Base-by-base conservation (phyloP, 2,329 filamentous ascomycete species). In the Talaromyces pinophilus region DNA sequence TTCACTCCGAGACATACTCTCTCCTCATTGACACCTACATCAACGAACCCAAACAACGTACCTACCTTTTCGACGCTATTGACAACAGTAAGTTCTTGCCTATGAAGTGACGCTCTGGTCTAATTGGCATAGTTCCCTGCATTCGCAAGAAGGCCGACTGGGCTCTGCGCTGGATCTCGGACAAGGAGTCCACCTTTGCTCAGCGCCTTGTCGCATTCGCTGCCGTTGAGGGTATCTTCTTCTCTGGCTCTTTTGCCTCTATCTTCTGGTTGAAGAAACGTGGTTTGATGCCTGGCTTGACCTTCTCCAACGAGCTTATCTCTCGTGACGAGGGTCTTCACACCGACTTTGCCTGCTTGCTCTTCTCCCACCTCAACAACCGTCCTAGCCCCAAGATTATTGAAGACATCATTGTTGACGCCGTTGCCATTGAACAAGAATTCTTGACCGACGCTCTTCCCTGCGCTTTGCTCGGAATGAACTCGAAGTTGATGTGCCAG, bases 251-350 rank as follows among this genome's bases (percentile, higher is more conserved):
- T 28, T 99, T 99, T 76, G 95, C 95, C 3, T 96, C 95, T 72
- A 98, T 99, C 83, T 99, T 99, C 87, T 99, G 95, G 95, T 86
- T 99, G 77, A 99, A 98, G 92, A 99, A 99, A 90, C 95, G 96
- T 80, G 95, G 95, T 73, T 89, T 99, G 72, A 99, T 99, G 95
- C 91, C 95, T 59, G 95, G 95, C 74, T 87, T 99, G 69, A 98
- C 95, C 73, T 99, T 99, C 86, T 98, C 95, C 79, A 99, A 99
- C 85, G 95, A 99, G 86, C 91, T 99, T 76, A 99, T 99, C 84
- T 99, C 95, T 69, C 94, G 95, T 84, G 95, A 99, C 74, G 95
- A 99, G 87, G 95, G 95, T 80, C 92, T 99, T 73, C 95, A 99
- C 88, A 99, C 95, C 70, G 95, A 99, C 85, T 99, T 99, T 76